Evolutionary conservation across 1,284 basidiomycete genomes (phyloP), one percentile per base, ranked within the genome.

Genomic region (Chiua sp.): DNA sequence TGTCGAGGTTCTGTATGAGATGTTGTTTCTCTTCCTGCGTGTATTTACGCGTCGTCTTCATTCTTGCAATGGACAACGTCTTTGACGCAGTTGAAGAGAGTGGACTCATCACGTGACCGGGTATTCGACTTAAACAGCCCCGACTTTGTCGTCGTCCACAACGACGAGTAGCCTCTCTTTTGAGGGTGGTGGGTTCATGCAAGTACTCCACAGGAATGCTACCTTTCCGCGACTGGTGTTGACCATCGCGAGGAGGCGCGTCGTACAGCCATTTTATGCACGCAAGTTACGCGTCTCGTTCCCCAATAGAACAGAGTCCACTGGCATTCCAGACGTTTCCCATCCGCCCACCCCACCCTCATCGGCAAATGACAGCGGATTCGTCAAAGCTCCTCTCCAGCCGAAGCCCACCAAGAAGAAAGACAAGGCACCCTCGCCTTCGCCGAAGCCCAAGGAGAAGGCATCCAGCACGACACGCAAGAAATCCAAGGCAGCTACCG

Each of bases 1-100:
- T 82, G 64, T 92, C 90, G 55, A 93, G 81, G 71, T 93, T 93
- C 50, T 82, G 82, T 30, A 92, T 76, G 3, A 93, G 80, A 64
- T 92, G 88, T 44, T 82, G 78, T 68, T 92, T 92, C 75, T 92
- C 89, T 65, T 91, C 88, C 0, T 68, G 63, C 6, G 79, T 78
- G 63, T 78, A 84, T 60, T 75, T 79, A 33, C 75, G 65, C 66
- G 68, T 72, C 73, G 63, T 56, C 37, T 39, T 39, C 37, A 39
- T 39, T 3, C 16, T 39, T 15, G 35, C 35, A 15, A 4, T 37
- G 35, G 35, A 13, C 7, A 16, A 16, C 20, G 18, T 10, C 37
- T 18, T 18, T 8, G 37, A 39, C 37, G 37, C 37, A 18, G 18
- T 65, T 47, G 12, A 28, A 33, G 35, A 7, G 22, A 20, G 32